phyloP scores from a whole-genome alignment of 805 yeast genomes.

The Suhomyces vadensis region DNA sequence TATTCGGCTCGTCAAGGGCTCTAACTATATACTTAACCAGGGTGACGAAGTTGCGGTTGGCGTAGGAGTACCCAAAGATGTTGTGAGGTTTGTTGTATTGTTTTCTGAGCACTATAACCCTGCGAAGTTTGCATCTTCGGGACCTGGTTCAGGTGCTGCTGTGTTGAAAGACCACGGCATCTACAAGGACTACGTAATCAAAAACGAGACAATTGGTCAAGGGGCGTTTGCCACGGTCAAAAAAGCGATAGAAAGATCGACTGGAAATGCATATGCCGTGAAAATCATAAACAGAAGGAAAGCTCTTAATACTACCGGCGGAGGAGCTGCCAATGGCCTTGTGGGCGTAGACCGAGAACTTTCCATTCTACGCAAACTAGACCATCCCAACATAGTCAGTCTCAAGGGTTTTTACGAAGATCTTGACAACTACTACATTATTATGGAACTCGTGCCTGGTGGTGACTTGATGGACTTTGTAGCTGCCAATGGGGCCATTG shows the following conservation, averaged over 20 bases:
- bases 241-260: constrained; percentile 79
- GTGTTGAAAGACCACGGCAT: constrained; percentile 55
- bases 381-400: constrained; percentile 84
- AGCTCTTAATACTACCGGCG: constrained; percentile 66
- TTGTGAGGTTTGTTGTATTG: constrained; percentile 51
- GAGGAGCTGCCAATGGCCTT: constrained; percentile 48
- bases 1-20: constrained; percentile 67
- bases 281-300: constrained; percentile 85
- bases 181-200: constrained; percentile 68
- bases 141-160: constrained; percentile 20
- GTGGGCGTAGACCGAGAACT: constrained; percentile 86
- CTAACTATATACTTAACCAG: constrained; percentile 78
- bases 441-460: constrained; percentile 95
- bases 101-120: constrained; percentile 46
- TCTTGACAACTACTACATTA: constrained; percentile 72
- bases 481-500: constrained; percentile 86
- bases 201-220: constrained; percentile 86
- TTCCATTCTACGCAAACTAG: constrained; percentile 69
- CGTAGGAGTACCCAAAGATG: constrained; percentile 75
- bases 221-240: constrained; percentile 99
- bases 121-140: constrained; percentile 14
- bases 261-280: constrained; percentile 87
- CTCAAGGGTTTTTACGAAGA: constrained; percentile 87
- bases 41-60: constrained; percentile 96
- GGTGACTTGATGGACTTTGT: constrained; percentile 98